Conservation (phyloP, 441 rosid species). For the Jatropha multifida region DNA sequence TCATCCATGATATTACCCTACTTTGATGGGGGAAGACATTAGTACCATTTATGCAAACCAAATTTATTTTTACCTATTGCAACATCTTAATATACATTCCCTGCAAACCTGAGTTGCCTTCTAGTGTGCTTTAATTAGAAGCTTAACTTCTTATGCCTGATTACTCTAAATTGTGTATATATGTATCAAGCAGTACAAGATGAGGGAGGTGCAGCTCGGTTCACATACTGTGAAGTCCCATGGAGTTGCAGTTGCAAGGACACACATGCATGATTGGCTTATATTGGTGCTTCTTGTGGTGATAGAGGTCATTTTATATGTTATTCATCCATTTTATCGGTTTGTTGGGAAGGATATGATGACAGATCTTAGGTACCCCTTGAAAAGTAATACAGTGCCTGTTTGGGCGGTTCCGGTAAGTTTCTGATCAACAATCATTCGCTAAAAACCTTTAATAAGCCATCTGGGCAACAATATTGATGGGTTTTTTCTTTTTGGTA, state of each 20-base stretch:
- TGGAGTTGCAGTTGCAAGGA: slow-evolving; percentile 59
- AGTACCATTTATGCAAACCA: neutral
- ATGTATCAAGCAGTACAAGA: slow-evolving; percentile 38
- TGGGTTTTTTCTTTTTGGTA: slow-evolving; percentile 8
- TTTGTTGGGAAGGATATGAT: slow-evolving; percentile 94
- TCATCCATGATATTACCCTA: no score
- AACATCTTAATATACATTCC: neutral
- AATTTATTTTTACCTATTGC: neutral
- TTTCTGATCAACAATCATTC: slow-evolving; percentile 15
- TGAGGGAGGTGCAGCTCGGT: slow-evolving; percentile 55
- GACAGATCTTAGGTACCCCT: slow-evolving; percentile 81
- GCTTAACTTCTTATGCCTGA: slow-evolving; percentile 17
- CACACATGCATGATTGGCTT: slow-evolving; percentile 80
- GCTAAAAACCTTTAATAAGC: neutral
- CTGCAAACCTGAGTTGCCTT: neutral
- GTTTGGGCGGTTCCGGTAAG: slow-evolving; percentile 85
- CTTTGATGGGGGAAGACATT: no score
- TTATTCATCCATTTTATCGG: slow-evolving; percentile 79
- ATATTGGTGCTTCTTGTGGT: slow-evolving; percentile 58
- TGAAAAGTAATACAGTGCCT: slow-evolving; percentile 73
- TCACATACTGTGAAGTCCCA: slow-evolving; percentile 68
- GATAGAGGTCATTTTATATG: slow-evolving; percentile 41
- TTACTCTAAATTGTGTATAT: neutral
- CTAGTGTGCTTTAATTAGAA: slow-evolving; percentile 5
- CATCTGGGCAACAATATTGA: slow-evolving; percentile 14